Percentiles rank a stretch among this genome's conserved stretches.
These are phyloP conservation scores for Apiospora aurea DNA, from an alignment of 2,329 filamentous ascomycete genomes.

Conservation along the genomic window DNA sequence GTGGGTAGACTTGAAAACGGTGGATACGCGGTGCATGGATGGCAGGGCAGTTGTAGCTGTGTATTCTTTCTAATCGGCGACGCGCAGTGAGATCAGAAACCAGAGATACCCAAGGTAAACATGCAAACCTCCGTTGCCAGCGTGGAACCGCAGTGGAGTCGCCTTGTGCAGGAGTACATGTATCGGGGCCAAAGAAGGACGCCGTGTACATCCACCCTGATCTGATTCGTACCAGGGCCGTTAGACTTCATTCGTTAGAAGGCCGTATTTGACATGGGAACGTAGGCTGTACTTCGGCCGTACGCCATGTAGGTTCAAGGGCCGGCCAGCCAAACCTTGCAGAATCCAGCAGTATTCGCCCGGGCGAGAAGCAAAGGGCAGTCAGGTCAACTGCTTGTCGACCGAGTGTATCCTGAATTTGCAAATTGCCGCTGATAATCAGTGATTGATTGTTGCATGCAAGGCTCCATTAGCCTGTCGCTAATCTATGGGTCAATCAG, in stretches of 20 bases:
- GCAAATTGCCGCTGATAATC: conserved; percentile 16
- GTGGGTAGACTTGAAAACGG: conserved; percentile 14
- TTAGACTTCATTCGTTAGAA: conserved; percentile 5
- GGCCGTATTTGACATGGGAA: conserved; percentile 5
- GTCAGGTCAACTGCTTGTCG: neutral
- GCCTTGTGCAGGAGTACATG: conserved; percentile 10
- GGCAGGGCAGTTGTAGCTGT: neutral
- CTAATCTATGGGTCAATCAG: conserved; percentile 21
- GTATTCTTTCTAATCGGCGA: neutral
- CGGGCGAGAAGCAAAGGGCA: neutral
- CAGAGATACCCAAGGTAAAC: neutral
- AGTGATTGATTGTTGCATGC: conserved; percentile 2
- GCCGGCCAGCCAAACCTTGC: neutral
- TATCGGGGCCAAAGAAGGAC: neutral
- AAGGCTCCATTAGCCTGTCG: conserved; percentile 19
- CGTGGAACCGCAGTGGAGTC: conserved; percentile 27
- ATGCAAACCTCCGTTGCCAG: conserved; percentile 18
- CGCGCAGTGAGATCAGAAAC: conserved; percentile 22
- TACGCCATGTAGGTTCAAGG: neutral
- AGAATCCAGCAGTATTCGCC: neutral
- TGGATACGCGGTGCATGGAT: conserved; percentile 14
- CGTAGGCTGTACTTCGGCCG: conserved; percentile 4
- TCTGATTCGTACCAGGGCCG: neutral
- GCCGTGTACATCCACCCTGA: conserved; percentile 1
- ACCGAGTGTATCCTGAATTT: conserved; percentile 3